These are phyloP conservation scores for Aspergillus flavus DNA, from an alignment of 2,329 filamentous ascomycete species.

Conservation along the genomic window DNA sequence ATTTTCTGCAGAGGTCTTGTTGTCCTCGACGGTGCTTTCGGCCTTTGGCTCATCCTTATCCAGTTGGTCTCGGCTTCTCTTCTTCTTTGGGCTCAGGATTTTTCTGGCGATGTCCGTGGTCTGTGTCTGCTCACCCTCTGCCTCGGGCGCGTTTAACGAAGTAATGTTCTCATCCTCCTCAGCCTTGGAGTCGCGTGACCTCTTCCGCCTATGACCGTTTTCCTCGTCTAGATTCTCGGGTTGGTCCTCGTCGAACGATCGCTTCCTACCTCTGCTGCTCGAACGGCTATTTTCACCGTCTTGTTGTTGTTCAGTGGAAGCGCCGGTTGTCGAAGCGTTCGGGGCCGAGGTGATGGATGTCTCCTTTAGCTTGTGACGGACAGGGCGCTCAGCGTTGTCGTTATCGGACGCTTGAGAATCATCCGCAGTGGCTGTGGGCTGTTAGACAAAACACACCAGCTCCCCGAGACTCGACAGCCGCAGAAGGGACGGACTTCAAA, in stretches of 20 bases:
- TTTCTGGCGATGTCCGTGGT: slow-evolving; percentile 23
- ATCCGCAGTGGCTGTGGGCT: slow-evolving; percentile 22
- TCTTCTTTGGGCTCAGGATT: slow-evolving; percentile 44
- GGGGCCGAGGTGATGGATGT: slow-evolving; percentile 56
- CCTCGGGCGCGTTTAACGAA: not conserved
- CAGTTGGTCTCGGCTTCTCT: slow-evolving; percentile 47
- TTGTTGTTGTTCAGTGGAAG: slow-evolving; percentile 14
- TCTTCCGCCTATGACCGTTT: slow-evolving; percentile 41
- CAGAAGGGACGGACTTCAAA: not conserved
- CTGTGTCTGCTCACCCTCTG: slow-evolving; percentile 6
- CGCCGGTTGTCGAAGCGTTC: slow-evolving; percentile 16
- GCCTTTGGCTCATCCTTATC: slow-evolving; percentile 37
- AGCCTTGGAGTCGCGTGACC: slow-evolving; percentile 44
- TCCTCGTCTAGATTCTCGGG: slow-evolving; percentile 28
- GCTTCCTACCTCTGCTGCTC: slow-evolving; percentile 35
- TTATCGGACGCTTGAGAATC: slow-evolving; percentile 39
- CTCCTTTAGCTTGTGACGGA: slow-evolving; percentile 63
- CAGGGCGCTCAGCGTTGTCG: slow-evolving; percentile 56
- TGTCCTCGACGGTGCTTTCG: slow-evolving; percentile 18
- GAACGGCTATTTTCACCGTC: slow-evolving; percentile 21
- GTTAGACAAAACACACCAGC: slow-evolving; percentile 5
- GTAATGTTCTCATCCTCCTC: slow-evolving; percentile 28
- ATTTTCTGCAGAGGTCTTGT: slow-evolving; percentile 18
- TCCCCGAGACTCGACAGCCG: not conserved
- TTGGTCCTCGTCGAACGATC: slow-evolving; percentile 39